Base-by-base conservation (phyloP, 179 eudicot genomes). In the Vitellaria paradoxa region DNA sequence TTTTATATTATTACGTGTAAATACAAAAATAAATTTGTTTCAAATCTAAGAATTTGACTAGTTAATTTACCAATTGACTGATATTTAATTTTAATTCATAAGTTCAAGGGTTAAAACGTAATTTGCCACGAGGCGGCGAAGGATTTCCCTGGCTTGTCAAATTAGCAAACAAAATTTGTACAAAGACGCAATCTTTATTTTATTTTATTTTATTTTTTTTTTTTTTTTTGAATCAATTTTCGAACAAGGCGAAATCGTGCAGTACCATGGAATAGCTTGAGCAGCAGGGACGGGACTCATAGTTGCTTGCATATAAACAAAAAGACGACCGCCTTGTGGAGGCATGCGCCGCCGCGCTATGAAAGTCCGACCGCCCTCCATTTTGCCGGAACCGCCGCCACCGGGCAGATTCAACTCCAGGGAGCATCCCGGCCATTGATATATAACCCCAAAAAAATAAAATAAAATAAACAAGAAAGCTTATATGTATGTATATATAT, bases 321-420 rank as follows among this genome's bases (percentile, higher is more conserved):
- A 85, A 80, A n/a, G 82, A 65, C 3, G 87, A 68, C 18, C 84
- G 78, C 77, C 88, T 78, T 4, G 85, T 74, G 2, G 59, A 66
- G 47, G 63, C 62, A 14, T 72, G 37, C 24, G 65, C 77, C 18
- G 72, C n/a, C n/a, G 78, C 42, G 20, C 64, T n/a, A 12, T 79
- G 21, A 17, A 56, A 37, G 4, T 80, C 82, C 20, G 30, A 9
- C 47, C 42, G 46, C 18, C 65, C 72, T 13, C 74, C 73, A 21
- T 79, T 80, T 23, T 76, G 74, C 67, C 80, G 86, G 69, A 80
- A 49, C 46, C 86, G 72, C 65, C 88, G 77, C 74, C 88, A 76
- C 72, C 88, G 77, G 2, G 88, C 88, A 67, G 80, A 75, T 80
- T 85, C 88, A 30, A 85, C 88, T 62, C 88, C 88, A 5, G 88